Conservation (phyloP, 805 yeast genomes). For the Saturnispora sanitii region DNA sequence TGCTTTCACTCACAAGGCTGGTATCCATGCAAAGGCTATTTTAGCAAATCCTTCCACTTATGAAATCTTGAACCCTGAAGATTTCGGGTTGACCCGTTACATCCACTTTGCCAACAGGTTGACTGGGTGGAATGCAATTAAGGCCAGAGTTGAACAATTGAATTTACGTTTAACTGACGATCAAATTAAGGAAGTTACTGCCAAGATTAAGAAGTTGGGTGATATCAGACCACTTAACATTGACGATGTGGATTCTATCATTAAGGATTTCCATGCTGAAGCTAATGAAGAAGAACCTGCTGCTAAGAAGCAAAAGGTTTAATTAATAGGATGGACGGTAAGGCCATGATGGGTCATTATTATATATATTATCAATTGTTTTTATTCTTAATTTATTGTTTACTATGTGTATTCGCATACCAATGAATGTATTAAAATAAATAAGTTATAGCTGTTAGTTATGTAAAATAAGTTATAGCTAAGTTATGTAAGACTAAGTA, state of each 20-base stretch:
- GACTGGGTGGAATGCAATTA: slow-evolving; percentile 99
- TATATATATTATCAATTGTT: not conserved
- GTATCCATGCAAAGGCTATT: slow-evolving; percentile 98
- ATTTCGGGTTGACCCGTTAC: slow-evolving; percentile 91
- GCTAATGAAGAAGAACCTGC: slow-evolving; percentile 16
- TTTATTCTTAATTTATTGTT: no score
- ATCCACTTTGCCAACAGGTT: slow-evolving; percentile 96
- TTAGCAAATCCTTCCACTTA: slow-evolving; percentile 98
- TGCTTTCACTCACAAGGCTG: slow-evolving; percentile 99
- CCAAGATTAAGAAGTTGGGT: slow-evolving; percentile 86
- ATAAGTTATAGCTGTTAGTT: no score
- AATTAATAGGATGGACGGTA: slow-evolving; percentile 3
- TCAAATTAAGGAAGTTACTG: slow-evolving; percentile 91
- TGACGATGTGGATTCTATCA: slow-evolving; percentile 95
- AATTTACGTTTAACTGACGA: slow-evolving; percentile 82
- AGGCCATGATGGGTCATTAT: not conserved
- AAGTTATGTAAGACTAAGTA: no score
- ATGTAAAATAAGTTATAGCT: no score
- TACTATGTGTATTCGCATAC: no score
- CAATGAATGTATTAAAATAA: no score
- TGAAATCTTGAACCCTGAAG: slow-evolving; percentile 89
- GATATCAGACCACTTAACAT: slow-evolving; percentile 90
- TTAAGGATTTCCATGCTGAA: slow-evolving; percentile 79
- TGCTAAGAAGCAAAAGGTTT: slow-evolving; percentile 27
- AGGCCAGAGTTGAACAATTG: slow-evolving; percentile 94